These are phyloP conservation scores for Agroathelia rolfsii DNA, from an alignment of 1,284 basidiomycete species.

Conservation along the genomic window DNA sequence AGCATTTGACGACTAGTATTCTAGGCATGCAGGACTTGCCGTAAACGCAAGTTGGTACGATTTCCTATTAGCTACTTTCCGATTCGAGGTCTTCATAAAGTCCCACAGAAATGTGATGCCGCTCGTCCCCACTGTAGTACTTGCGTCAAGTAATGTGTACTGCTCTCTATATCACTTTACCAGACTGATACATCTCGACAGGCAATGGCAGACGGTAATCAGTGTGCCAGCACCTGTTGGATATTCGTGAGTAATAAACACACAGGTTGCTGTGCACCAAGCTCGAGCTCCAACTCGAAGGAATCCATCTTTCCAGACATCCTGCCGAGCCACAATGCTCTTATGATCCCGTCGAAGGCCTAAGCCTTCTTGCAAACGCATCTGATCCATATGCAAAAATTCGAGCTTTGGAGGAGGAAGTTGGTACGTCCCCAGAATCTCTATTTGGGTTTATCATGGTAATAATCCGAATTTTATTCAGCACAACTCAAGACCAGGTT, in stretches of 20 bases:
- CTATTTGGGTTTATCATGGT: slow-evolving; percentile 1
- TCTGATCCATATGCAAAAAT: slow-evolving; percentile 72
- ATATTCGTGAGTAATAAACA: slow-evolving; percentile 48
- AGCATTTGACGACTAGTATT: slow-evolving; percentile 5
- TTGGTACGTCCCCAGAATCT: slow-evolving; percentile 35
- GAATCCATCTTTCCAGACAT: slow-evolving; percentile 37
- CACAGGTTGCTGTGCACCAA: slow-evolving; percentile 2
- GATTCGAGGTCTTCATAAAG: slow-evolving; percentile 7
- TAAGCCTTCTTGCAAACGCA: slow-evolving; percentile 60
- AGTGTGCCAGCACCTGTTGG: slow-evolving; percentile 72
- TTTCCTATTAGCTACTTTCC: slow-evolving; percentile 8
- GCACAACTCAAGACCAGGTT: slow-evolving; percentile 56
- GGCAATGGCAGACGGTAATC: slow-evolving; percentile 70
- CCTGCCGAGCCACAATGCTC: slow-evolving; percentile 71
- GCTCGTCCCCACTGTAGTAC: slow-evolving; percentile 73
- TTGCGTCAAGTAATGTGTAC: slow-evolving; percentile 71
- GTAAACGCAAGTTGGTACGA: slow-evolving; percentile 70
- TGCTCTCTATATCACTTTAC: too few relatives aligned
- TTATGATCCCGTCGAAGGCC: slow-evolving; percentile 75
- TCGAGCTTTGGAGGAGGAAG: slow-evolving; percentile 64
- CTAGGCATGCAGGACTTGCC: slow-evolving; percentile 71
- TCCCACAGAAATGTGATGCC: slow-evolving; percentile 71
- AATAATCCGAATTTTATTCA: too few relatives aligned
- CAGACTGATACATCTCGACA: too few relatives aligned
- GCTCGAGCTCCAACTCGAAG: slow-evolving; percentile 6